Percentiles rank a stretch among this genome's conserved stretches.
Evolutionary conservation across 345 rosid species (phyloP).

Genomic region (Syzygium jambos): DNA sequence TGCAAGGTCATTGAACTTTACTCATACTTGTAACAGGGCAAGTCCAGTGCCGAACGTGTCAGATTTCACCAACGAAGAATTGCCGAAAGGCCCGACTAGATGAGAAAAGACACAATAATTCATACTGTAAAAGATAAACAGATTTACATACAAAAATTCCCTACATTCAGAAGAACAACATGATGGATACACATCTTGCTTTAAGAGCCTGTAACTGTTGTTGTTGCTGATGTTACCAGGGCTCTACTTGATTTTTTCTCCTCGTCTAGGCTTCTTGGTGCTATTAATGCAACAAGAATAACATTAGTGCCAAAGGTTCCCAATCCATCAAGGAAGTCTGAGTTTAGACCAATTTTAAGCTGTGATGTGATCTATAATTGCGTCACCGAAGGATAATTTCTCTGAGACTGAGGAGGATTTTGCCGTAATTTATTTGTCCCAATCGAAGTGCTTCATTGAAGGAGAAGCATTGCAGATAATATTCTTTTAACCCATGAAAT

Average conservation of each 20-base stretch:
- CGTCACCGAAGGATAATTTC: neutral
- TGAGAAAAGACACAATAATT: neutral
- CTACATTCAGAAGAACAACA: neutral
- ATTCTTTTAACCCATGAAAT: neutral
- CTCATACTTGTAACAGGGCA: too few relatives aligned
- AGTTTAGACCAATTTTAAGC: neutral
- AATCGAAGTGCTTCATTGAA: neutral
- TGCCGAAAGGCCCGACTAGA: neutral
- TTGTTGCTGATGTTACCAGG: neutral
- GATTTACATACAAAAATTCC: neutral
- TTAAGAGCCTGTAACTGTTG: neutral
- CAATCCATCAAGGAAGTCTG: neutral
- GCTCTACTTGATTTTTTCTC: neutral
- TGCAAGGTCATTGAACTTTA: too few relatives aligned
- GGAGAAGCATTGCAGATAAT: neutral
- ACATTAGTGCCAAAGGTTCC: neutral
- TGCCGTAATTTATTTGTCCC: neutral
- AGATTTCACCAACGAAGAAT: too few relatives aligned
- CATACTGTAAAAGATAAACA: neutral
- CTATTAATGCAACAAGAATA: neutral
- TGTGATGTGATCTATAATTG: neutral
- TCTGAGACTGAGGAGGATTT: neutral
- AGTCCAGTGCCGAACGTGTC: too few relatives aligned
- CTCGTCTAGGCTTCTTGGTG: neutral
- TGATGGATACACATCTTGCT: neutral